Evolutionary conservation across 306 rosid genomes (phyloP).

Genomic region (Cicer bijugum): DNA sequence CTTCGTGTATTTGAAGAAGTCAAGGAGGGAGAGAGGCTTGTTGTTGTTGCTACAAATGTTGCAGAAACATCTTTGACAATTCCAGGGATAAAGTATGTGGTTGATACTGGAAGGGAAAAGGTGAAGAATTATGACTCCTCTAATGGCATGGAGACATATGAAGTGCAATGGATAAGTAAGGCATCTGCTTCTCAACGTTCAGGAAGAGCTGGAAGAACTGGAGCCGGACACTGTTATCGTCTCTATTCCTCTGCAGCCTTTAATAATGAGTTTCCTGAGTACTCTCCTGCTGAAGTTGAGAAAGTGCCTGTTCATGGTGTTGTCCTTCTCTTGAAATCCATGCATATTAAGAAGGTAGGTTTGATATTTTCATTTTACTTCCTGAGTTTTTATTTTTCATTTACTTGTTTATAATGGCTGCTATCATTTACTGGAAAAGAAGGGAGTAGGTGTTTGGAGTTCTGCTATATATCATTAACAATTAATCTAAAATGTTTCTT

Average conservation of each 20-base stretch:
- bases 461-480: constrained; percentile 18
- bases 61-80: constrained; percentile 98
- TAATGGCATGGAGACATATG: constrained; percentile 84
- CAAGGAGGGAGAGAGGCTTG: constrained; percentile 78
- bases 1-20: constrained; percentile 77
- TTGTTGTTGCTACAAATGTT: constrained; percentile 92
- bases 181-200: constrained; percentile 95
- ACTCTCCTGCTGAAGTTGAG: constrained; percentile 79
- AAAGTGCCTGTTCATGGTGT: constrained; percentile 87
- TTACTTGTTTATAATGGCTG: constrained; percentile 33
- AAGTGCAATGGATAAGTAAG: constrained; percentile 89
- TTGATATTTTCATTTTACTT: constrained; percentile 22
- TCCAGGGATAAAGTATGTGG: constrained; percentile 90
- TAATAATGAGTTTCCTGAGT: constrained; percentile 65
- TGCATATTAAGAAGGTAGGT: constrained; percentile 74
- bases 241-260: constrained; percentile 88
- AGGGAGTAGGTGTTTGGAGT: constrained; percentile 21
- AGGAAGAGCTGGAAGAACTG: constrained; percentile 95
- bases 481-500: not conserved
- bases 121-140: constrained; percentile 74
- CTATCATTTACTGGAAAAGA: constrained; percentile 12
- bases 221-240: constrained; percentile 88
- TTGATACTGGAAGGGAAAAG: constrained; percentile 92
- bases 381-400: constrained; percentile 30
- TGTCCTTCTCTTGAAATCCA: constrained; percentile 86